phyloP scores from a whole-genome alignment of 1,284 basidiomycete genomes.

The Boletus hoseneyae region DNA sequence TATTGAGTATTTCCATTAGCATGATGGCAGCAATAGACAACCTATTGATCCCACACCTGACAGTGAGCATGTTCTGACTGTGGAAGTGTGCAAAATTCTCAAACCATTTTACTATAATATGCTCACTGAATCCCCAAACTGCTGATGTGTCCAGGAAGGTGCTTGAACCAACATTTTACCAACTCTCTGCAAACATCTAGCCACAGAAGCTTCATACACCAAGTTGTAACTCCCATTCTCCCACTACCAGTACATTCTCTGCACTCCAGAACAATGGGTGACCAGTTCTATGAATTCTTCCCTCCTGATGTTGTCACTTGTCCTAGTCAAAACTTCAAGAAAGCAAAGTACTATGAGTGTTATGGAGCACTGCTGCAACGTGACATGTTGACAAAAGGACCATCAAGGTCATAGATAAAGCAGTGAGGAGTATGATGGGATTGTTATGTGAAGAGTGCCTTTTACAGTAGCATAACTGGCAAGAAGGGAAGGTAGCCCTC shows the following conservation, averaged over 20 bases:
- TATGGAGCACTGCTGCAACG: too few species aligned
- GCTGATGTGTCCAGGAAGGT: neutral
- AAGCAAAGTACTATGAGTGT: neutral
- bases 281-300: neutral
- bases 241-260: neutral
- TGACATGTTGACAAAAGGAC: too few species aligned
- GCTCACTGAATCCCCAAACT: neutral
- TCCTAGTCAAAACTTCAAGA: neutral
- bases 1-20: neutral
- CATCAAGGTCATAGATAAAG: too few species aligned
- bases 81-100: neutral
- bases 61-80: neutral
- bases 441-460: too few species aligned
- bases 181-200: neutral
- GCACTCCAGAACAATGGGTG: neutral
- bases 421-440: too few species aligned
- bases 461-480: too few species aligned
- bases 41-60: neutral
- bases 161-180: neutral
- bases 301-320: neutral
- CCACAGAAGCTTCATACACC: neutral
- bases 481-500: too few species aligned
- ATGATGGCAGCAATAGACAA: neutral
- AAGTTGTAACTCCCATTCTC: neutral
- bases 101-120: neutral